A percentile compares a stretch with the other conserved stretches of the same genome.
phyloP scores from a whole-genome alignment of 176 grass and related monocot genomes.

The Phyllostachys edulis region DNA sequence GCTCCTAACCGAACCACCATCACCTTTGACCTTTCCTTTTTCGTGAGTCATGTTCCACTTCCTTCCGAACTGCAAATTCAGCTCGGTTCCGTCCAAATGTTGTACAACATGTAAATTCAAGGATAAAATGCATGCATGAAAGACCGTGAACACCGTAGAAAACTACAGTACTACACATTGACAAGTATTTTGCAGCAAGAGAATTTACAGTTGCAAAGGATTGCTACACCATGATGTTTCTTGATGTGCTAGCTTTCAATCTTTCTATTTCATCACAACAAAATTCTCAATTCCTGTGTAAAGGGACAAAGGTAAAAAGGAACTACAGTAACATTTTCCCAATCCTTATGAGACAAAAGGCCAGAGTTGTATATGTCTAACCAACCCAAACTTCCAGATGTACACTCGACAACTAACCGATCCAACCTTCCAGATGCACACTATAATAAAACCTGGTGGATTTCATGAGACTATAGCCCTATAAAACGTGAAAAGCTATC shows the following conservation, averaged over 20 bases:
- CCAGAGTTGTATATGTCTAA: constrained; percentile 25
- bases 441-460: background rate
- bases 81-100: background rate
- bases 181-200: background rate
- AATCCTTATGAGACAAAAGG: background rate
- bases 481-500: constrained; percentile 66
- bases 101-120: background rate
- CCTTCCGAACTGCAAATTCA: background rate
- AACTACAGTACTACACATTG: background rate
- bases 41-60: background rate
- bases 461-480: constrained; percentile 55
- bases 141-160: background rate
- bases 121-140: background rate
- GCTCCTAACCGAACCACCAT: background rate
- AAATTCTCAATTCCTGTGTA: constrained; percentile 25
- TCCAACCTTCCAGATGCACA: constrained; percentile 20
- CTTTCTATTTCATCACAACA: constrained; percentile 25
- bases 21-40: background rate
- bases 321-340: background rate
- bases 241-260: constrained; percentile 28
- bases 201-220: constrained; percentile 51
- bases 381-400: background rate
- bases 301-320: background rate
- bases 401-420: constrained; percentile 7
- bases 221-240: constrained; percentile 14